A percentile compares a stretch with the other conserved stretches of the same genome.
phyloP scores from a whole-genome alignment of 176 grass and related monocot genomes.

The Rhynchospora tenuis region DNA sequence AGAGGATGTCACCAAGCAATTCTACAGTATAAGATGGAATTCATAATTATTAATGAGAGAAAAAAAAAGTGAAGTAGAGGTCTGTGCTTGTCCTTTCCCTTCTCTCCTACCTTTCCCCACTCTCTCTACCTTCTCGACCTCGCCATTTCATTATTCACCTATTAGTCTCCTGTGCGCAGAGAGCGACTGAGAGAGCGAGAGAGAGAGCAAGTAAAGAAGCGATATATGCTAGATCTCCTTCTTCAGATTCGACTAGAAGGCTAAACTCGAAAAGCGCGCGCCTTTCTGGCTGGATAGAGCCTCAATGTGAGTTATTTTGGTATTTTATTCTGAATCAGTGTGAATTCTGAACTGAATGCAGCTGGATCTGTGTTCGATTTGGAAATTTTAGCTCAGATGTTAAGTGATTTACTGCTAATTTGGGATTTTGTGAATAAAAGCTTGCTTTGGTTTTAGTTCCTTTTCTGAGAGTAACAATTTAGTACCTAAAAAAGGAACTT shows the following conservation, averaged over 20 bases:
- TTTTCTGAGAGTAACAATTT: background rate
- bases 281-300: background rate
- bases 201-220: background rate
- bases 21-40: background rate
- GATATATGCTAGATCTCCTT: constrained; percentile 6
- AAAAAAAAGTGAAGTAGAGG: constrained; percentile 11
- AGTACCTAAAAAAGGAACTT: background rate
- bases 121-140: background rate
- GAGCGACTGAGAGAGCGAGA: background rate
- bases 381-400: background rate
- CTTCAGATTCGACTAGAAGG: constrained; percentile 19
- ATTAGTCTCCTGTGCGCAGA: background rate
- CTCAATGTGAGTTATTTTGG: constrained; percentile 16
- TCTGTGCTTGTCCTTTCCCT: background rate
- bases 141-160: background rate
- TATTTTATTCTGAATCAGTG: background rate
- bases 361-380: constrained; percentile 14
- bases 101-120: background rate
- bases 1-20: background rate
- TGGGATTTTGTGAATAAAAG: background rate
- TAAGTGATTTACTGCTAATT: background rate
- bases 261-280: background rate
- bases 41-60: constrained; percentile 4
- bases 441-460: background rate
- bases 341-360: constrained; percentile 1